Conservation (phyloP, 208 protist species). For the Leishmania gerbilli region DNA sequence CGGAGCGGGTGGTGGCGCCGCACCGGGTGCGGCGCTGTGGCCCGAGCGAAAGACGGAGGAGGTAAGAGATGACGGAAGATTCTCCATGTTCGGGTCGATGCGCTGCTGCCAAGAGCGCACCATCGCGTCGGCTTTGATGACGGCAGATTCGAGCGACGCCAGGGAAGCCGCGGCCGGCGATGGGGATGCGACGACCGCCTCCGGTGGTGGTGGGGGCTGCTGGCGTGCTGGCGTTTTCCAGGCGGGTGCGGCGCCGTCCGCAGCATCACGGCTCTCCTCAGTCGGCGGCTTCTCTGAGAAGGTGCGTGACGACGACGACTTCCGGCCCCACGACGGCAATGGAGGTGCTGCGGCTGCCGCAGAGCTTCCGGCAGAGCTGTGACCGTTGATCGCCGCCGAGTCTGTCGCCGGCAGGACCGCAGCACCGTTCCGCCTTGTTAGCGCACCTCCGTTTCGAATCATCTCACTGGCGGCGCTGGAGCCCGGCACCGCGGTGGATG, state of each 20-base stretch:
- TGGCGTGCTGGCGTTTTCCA: neutral
- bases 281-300: neutral
- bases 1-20: neutral
- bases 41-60: neutral
- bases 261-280: neutral
- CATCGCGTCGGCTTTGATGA: neutral
- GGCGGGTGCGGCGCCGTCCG: neutral
- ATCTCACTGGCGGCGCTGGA: neutral
- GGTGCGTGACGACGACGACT: neutral
- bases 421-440: neutral
- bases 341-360: neutral
- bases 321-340: neutral
- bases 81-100: neutral
- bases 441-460: neutral
- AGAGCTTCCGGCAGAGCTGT: neutral
- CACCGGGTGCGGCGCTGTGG: neutral
- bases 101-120: conserved; percentile 8
- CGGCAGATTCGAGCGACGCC: neutral
- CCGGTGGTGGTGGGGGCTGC: neutral
- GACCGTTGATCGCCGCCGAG: neutral
- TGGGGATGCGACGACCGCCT: neutral
- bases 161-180: neutral
- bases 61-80: neutral
- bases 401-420: neutral
- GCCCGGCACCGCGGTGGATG: neutral